Percentiles rank a stretch among this genome's conserved stretches.
Evolutionary conservation across 169 alveolate species (phyloP).

Genomic region (Cytauxzoon felis): DNA sequence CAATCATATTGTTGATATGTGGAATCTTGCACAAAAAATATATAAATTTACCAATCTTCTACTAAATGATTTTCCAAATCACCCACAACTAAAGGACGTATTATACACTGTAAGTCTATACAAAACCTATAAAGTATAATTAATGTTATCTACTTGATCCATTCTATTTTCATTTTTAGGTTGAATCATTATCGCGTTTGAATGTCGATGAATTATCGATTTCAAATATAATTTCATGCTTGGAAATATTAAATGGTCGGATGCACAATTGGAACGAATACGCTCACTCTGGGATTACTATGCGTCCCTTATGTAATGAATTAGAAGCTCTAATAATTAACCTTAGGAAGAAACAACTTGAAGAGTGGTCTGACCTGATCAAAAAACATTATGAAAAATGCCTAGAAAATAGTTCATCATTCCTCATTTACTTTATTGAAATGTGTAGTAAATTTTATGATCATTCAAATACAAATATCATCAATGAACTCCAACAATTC

Average conservation of each 20-base stretch:
- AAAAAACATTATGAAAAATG: not conserved
- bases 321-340: conserved; percentile 11
- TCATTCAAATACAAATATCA: not conserved
- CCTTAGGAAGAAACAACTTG: conserved; percentile 20
- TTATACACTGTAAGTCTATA: no score
- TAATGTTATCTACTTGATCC: no score
- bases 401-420: conserved; percentile 16
- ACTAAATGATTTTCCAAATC: no score
- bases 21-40: no score
- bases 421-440: conserved; percentile 12
- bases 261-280: conserved; percentile 40
- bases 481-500: conserved; percentile 7
- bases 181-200: no score
- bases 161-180: no score
- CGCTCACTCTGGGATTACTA: conserved; percentile 30
- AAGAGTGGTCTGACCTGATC: conserved; percentile 24
- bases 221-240: no score
- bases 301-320: conserved; percentile 4
- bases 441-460: conserved; percentile 44
- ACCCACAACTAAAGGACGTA: no score
- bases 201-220: no score
- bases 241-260: conserved; percentile 32
- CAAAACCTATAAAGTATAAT: no score
- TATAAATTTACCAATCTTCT: no score
- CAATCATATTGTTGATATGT: no score